phyloP scores from a whole-genome alignment of 2,329 filamentous ascomycete species.

The Penicillium sp. region DNA sequence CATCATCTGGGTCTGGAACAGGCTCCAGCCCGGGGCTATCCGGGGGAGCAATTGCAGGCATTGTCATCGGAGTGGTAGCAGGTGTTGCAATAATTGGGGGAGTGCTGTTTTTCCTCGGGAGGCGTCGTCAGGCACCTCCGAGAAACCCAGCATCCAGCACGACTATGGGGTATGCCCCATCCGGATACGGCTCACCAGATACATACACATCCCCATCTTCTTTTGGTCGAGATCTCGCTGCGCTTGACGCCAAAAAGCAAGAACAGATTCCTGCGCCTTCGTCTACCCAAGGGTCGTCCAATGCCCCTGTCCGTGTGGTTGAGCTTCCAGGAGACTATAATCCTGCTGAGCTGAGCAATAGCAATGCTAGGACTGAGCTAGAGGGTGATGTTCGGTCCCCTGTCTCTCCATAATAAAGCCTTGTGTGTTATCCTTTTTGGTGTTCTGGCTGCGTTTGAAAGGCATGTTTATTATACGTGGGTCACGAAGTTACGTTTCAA shows the following conservation, averaged over 20 bases:
- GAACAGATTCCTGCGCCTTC: background rate
- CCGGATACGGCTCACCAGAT: background rate
- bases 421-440: background rate
- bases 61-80: slow-evolving; percentile 10
- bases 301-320: slow-evolving; percentile 1
- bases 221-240: background rate
- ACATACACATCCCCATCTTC: background rate
- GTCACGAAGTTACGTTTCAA: background rate
- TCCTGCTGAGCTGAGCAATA: slow-evolving; percentile 11
- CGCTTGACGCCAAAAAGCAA: background rate
- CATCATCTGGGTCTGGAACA: slow-evolving; percentile 5
- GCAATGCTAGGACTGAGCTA: slow-evolving; percentile 9
- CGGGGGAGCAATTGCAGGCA: slow-evolving; percentile 12
- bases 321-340: slow-evolving; percentile 11
- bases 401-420: background rate
- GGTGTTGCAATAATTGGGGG: slow-evolving; percentile 11
- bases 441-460: background rate
- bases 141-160: background rate
- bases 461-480: background rate
- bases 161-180: background rate
- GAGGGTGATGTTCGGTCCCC: background rate
- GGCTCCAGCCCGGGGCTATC: background rate
- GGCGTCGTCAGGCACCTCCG: background rate
- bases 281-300: slow-evolving; percentile 5
- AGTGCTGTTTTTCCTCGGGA: slow-evolving; percentile 5